Conservation (phyloP, 768 basidiomycete genomes). For the Russula vinacea region DNA sequence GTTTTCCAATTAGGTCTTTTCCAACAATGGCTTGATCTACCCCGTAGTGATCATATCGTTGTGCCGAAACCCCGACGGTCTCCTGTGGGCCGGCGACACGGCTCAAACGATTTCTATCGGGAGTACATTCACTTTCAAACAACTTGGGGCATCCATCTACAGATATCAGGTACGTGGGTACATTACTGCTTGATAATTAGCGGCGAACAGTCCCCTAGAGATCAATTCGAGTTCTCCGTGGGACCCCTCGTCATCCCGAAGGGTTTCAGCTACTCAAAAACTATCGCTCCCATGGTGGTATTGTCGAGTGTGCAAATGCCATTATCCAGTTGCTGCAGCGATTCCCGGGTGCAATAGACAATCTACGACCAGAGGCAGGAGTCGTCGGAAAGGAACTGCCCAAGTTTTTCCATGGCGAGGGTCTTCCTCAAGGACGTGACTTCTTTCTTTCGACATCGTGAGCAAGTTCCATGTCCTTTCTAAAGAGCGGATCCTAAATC, state of each 20-base stretch:
- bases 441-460: slow-evolving; percentile 17
- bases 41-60: slow-evolving; percentile 55
- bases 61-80: slow-evolving; percentile 61
- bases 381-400: slow-evolving; percentile 54
- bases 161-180: slow-evolving; percentile 51
- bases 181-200: too few species aligned
- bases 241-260: slow-evolving; percentile 33
- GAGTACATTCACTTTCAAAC: slow-evolving; percentile 68
- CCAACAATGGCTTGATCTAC: background rate
- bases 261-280: slow-evolving; percentile 61
- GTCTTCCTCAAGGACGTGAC: slow-evolving; percentile 27
- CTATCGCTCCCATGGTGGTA: slow-evolving; percentile 70
- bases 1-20: slow-evolving; percentile 24
- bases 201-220: background rate
- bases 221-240: slow-evolving; percentile 15
- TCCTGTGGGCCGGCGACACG: slow-evolving; percentile 80
- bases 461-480: background rate
- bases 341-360: slow-evolving; percentile 61
- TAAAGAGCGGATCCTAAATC: background rate
- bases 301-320: slow-evolving; percentile 66
- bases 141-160: slow-evolving; percentile 64
- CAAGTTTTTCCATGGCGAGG: slow-evolving; percentile 53
- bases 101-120: slow-evolving; percentile 75
- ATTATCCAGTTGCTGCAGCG: slow-evolving; percentile 57
- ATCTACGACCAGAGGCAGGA: slow-evolving; percentile 53